A percentile compares a stretch with the other conserved stretches of the same genome.
phyloP scores from a whole-genome alignment of 2,329 filamentous ascomycete genomes.

The Penicillium aurantiogriseum region DNA sequence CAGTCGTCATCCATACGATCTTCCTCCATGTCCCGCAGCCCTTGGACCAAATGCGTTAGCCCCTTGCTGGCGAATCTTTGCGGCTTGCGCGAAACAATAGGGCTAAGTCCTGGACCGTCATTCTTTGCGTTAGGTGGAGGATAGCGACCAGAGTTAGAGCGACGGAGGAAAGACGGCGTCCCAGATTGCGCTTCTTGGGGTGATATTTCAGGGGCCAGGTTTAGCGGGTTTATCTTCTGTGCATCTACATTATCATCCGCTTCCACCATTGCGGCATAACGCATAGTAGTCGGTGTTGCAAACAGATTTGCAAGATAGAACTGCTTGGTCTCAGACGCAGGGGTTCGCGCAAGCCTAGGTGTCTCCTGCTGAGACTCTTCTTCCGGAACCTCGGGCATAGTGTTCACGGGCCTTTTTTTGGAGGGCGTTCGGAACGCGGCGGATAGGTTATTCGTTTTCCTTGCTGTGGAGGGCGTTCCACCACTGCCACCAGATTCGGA shows the following conservation, averaged over 20 bases:
- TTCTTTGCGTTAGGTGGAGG: constrained; percentile 13
- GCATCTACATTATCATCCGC: constrained; percentile 25
- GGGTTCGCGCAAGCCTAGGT: constrained; percentile 36
- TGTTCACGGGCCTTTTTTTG: constrained; percentile 29
- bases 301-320: constrained; percentile 48
- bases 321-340: constrained; percentile 45
- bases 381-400: constrained; percentile 31
- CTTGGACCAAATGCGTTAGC: constrained; percentile 40
- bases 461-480: constrained; percentile 33
- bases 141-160: constrained; percentile 36
- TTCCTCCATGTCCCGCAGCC: constrained; percentile 42
- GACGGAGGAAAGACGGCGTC: constrained; percentile 42
- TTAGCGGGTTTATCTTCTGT: constrained; percentile 8
- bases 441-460: constrained; percentile 27
- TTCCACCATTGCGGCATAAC: constrained; percentile 43
- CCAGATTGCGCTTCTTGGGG: constrained; percentile 28
- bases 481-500: constrained; percentile 41
- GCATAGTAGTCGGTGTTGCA: constrained; percentile 46
- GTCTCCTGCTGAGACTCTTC: constrained; percentile 28
- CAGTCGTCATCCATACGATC: constrained; percentile 44
- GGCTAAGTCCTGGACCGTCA: constrained; percentile 32
- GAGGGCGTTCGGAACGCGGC: constrained; percentile 40
- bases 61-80: constrained; percentile 40
- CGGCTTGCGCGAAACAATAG: constrained; percentile 38
- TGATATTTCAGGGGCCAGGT: constrained; percentile 2